Evolutionary conservation across 2,329 filamentous ascomycete genomes (phyloP).

Genomic region (Beauveria sp.): DNA sequence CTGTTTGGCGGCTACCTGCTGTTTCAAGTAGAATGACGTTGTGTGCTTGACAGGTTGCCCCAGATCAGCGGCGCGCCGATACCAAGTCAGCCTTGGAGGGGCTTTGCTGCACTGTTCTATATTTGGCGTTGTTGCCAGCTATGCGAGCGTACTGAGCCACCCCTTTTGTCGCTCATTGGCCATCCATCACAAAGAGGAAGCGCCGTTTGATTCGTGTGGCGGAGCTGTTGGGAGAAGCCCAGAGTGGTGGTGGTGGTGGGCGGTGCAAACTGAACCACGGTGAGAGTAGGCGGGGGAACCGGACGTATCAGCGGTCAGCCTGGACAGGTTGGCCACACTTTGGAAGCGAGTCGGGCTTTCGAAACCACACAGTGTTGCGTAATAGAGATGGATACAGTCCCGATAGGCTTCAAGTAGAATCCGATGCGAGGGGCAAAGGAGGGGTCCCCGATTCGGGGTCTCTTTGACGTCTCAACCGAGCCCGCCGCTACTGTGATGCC

Average conservation of each 20-base stretch:
- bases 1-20: neutral
- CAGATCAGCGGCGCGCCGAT: neutral
- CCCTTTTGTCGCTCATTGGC: neutral
- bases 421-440: neutral
- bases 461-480: neutral
- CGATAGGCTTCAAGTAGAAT: neutral
- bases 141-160: neutral
- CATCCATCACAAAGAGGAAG: neutral
- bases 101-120: neutral
- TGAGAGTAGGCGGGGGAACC: neutral
- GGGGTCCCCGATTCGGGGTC: neutral
- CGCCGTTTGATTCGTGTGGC: slow-evolving; percentile 5
- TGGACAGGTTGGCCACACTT: neutral
- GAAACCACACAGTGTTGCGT: neutral
- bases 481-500: neutral
- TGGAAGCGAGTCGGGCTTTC: neutral
- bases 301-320: neutral
- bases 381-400: neutral
- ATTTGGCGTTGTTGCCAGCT: neutral
- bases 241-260: neutral
- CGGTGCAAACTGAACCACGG: neutral
- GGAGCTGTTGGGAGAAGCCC: neutral
- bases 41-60: neutral
- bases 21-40: neutral
- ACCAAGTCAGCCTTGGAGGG: neutral